Conservation (phyloP, 2,329 filamentous ascomycete genomes). For the Aureobasidium subglaciale region DNA sequence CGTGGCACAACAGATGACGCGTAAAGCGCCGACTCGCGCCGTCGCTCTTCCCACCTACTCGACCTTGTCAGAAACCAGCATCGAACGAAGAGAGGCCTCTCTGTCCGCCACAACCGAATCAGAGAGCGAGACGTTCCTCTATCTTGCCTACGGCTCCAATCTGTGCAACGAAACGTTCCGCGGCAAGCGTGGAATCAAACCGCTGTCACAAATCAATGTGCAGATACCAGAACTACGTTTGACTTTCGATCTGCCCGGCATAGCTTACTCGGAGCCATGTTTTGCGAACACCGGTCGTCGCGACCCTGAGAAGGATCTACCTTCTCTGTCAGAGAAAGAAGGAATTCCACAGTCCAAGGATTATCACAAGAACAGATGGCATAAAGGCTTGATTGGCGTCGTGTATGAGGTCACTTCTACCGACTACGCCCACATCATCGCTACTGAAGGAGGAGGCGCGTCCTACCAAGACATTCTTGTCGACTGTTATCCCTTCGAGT, state of each 20-base stretch:
- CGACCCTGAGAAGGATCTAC: conserved; percentile 32
- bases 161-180: conserved; percentile 73
- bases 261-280: conserved; percentile 85
- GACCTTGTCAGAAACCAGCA: neutral
- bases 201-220: conserved; percentile 74
- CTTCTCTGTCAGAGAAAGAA: conserved; percentile 20
- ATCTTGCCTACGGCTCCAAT: conserved; percentile 80
- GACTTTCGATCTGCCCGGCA: conserved; percentile 76
- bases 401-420: conserved; percentile 85
- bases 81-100: conserved; percentile 7
- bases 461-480: conserved; percentile 80
- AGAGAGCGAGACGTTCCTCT: conserved; percentile 25
- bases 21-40: neutral
- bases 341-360: conserved; percentile 17
- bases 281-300: conserved; percentile 74
- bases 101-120: conserved; percentile 4
- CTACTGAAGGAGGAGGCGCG: conserved; percentile 79
- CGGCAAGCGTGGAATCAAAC: conserved; percentile 68
- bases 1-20: neutral
- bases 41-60: neutral
- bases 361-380: conserved; percentile 58
- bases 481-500: conserved; percentile 64
- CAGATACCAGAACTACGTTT: conserved; percentile 70
- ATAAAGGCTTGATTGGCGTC: conserved; percentile 79
- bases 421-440: conserved; percentile 81